Conservation (phyloP, 257 asterid genomes). For the Prunella vulgaris region DNA sequence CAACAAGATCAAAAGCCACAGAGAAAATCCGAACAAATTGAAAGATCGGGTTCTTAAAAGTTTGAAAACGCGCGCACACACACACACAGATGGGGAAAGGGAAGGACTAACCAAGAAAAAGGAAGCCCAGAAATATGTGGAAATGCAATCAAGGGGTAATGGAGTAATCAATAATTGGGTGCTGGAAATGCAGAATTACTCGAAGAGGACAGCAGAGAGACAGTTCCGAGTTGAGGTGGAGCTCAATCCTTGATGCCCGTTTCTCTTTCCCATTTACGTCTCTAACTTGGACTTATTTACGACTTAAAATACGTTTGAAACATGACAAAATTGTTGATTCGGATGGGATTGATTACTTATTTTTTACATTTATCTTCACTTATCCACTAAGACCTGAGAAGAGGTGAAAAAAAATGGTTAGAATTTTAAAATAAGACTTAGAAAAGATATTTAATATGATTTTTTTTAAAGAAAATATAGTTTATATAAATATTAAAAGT, state of each 20-base stretch:
- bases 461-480: too few species aligned
- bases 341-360: too few species aligned
- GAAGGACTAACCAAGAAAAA: slow-evolving; percentile 32
- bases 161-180: slow-evolving; percentile 29
- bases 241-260: slow-evolving; percentile 35
- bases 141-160: slow-evolving; percentile 27
- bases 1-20: too few species aligned
- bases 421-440: too few species aligned
- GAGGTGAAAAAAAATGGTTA: too few species aligned
- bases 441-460: too few species aligned
- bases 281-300: neutral
- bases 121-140: slow-evolving; percentile 19
- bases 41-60: slow-evolving; percentile 9
- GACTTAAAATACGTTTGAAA: neutral
- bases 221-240: slow-evolving; percentile 30
- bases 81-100: neutral
- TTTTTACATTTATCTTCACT: too few species aligned
- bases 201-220: slow-evolving; percentile 3
- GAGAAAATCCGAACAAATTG: neutral
- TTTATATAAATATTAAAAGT: too few species aligned
- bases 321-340: neutral
- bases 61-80: too few species aligned
- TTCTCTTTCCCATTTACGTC: slow-evolving; percentile 15
- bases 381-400: too few species aligned
- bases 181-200: slow-evolving; percentile 17